Evolutionary conservation across 192 early-diverging fungal genomes (phyloP).

Genomic region (Obelidium mucronatum): DNA sequence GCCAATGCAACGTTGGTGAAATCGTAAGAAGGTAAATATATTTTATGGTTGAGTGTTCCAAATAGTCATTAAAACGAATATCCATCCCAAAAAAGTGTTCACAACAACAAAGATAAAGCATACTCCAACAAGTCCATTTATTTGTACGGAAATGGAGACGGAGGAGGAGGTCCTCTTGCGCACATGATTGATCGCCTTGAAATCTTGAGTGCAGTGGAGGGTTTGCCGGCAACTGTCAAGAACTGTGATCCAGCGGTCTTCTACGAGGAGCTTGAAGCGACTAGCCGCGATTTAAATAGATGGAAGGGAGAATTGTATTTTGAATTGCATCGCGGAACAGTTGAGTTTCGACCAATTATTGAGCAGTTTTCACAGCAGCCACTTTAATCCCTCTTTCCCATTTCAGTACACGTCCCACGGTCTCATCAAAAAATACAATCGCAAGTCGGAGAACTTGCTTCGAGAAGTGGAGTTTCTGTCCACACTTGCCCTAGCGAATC

Average conservation of each 20-base stretch:
- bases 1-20: conserved; percentile 63
- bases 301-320: conserved; percentile 98
- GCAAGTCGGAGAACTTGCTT: conserved; percentile 83
- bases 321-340: conserved; percentile 96
- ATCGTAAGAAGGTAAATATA: conserved; percentile 50
- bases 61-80: not conserved
- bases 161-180: conserved; percentile 85
- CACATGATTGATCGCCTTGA: conserved; percentile 86
- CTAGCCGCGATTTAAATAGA: conserved; percentile 70
- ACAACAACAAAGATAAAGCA: conserved; percentile 87
- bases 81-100: conserved; percentile 57
- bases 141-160: conserved; percentile 95
- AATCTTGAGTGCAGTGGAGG: conserved; percentile 76
- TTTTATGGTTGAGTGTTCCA: no score
- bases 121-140: conserved; percentile 87
- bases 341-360: no score
- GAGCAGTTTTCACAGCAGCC: not conserved
- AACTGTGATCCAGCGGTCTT: conserved; percentile 83
- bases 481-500: conserved; percentile 47
- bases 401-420: conserved; percentile 88
- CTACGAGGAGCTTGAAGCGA: conserved; percentile 79
- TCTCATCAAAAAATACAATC: conserved; percentile 83
- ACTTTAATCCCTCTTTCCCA: not conserved
- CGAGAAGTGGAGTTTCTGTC: conserved; percentile 84
- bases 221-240: conserved; percentile 78